Percentiles rank a stretch among this genome's conserved stretches.
These are phyloP conservation scores for Cubamyces sp. DNA, from an alignment of 768 basidiomycete genomes.

Conservation along the genomic window DNA sequence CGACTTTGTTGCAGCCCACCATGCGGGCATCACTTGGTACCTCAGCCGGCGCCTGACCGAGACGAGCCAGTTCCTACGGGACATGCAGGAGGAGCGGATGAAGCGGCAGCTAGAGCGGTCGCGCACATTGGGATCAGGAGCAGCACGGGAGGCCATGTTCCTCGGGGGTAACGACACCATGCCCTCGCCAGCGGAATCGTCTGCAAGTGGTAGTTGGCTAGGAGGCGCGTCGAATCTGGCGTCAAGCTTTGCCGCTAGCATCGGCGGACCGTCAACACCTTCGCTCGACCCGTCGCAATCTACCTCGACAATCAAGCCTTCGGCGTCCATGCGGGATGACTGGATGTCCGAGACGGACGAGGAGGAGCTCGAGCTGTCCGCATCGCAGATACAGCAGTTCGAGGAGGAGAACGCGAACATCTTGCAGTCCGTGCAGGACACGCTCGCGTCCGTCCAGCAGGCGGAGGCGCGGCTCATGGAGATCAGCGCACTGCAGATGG, in stretches of 20 bases:
- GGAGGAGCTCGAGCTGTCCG: slow-evolving; percentile 80
- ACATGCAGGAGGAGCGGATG: slow-evolving; percentile 93
- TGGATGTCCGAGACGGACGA: slow-evolving; percentile 64
- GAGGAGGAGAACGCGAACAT: slow-evolving; percentile 91
- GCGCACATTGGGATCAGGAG: slow-evolving; percentile 81
- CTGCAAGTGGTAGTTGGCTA: slow-evolving; percentile 56
- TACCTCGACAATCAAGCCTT: slow-evolving; percentile 28
- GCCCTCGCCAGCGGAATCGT: slow-evolving; percentile 26
- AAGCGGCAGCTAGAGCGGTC: slow-evolving; percentile 86
- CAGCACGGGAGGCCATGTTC: slow-evolving; percentile 61
- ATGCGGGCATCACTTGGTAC: slow-evolving; percentile 91
- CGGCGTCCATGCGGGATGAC: slow-evolving; percentile 39
- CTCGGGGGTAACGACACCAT: slow-evolving; percentile 35
- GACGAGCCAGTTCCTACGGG: slow-evolving; percentile 76
- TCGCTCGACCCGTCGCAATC: slow-evolving; percentile 33
- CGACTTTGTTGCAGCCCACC: slow-evolving; percentile 85
- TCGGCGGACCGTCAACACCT: slow-evolving; percentile 43
- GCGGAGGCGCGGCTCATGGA: slow-evolving; percentile 92
- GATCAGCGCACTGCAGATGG: slow-evolving; percentile 91
- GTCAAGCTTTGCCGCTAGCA: slow-evolving; percentile 43
- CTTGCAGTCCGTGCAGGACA: slow-evolving; percentile 81
- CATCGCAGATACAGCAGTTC: slow-evolving; percentile 90
- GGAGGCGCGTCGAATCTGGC: slow-evolving; percentile 60
- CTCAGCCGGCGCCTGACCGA: slow-evolving; percentile 81
- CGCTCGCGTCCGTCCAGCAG: slow-evolving; percentile 85